A percentile compares a stretch with the other conserved stretches of the same genome.
Evolutionary conservation across 495 filamentous ascomycete genomes (phyloP).

Genomic region (Penicillium daleae): DNA sequence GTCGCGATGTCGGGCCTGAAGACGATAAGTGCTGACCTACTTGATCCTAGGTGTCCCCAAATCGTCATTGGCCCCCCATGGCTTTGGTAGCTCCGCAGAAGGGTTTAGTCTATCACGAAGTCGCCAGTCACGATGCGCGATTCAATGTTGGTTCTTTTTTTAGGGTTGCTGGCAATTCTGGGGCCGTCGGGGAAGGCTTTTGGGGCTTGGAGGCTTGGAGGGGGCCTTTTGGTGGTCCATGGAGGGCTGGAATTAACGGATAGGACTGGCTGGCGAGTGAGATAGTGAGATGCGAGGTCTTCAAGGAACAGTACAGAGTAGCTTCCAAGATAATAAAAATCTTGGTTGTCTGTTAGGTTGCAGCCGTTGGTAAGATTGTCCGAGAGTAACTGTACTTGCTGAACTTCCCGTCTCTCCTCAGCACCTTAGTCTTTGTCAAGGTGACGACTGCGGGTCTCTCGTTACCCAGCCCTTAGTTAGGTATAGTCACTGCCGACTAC

Average conservation of each 20-base stretch:
- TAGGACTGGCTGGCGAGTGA: background rate
- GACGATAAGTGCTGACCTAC: background rate
- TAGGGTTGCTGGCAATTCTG: constrained; percentile 9
- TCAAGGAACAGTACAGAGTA: background rate
- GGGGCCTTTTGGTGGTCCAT: background rate
- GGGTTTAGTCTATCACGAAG: background rate
- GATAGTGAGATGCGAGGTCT: background rate
- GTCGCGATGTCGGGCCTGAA: background rate
- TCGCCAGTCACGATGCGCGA: constrained; percentile 3
- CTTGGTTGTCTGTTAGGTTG: constrained; percentile 1
- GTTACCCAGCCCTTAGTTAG: background rate
- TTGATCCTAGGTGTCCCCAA: background rate
- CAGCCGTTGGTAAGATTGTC: background rate
- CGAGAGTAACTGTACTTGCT: background rate
- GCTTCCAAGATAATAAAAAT: background rate
- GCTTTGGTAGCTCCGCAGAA: constrained; percentile 10
- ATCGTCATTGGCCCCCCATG: constrained; percentile 1
- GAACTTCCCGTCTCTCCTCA: constrained; percentile 2
- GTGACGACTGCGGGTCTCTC: background rate
- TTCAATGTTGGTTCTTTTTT: constrained; percentile 29
- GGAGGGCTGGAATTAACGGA: background rate
- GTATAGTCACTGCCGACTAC: background rate
- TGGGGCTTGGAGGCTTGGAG: background rate
- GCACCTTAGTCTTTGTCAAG: background rate
- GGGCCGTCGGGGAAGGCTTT: background rate